Base-by-base conservation (phyloP, 768 basidiomycete species). In the Boletellus ananas region DNA sequence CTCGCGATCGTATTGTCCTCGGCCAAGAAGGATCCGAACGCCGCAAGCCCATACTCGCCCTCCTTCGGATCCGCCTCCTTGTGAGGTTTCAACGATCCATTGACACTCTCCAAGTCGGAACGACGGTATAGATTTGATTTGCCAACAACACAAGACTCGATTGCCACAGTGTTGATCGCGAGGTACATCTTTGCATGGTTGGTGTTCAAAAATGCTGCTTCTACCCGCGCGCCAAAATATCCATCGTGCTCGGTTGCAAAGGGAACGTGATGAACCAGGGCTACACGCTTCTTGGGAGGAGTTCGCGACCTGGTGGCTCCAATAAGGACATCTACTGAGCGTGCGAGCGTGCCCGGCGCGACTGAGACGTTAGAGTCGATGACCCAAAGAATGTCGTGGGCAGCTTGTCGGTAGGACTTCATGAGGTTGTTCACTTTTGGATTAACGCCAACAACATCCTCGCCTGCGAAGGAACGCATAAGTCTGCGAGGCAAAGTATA, bases 171-270 rank as follows among this genome's bases (percentile, higher is more conserved):
- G 70, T 95, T 94, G 64, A 97, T 91, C 10, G 93, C 94, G 45
- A 97, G 78, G 61, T 98, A 97, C 89, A 97, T 94, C 70, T 94
- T 98, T 21, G 95, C 92, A 61, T 98, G 96, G 53, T 92, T 97
- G 5, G 94, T 95, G 67, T 97, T 97, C 50, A 99, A 72, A 67
- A 95, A 99, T 0, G 90, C 92, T 53, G 92, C 88, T 71, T 99
- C 96, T 23, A 98, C 74, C 53, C 81, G 76, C 25, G 93, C 84
- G 2, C 96, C 96, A 49, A 93, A 72, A 16, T 75, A 70, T 44
- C 74, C 74, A 59, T 86, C 84, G 52, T 82, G 82, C 49, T 86
- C 76, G 46, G 79, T 78, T 2, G 92, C 95, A 62, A 92, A 90
- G 0, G 96, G 96, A 16, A 97, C 88, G 64, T 99, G 96, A 68